Evolutionary conservation across 2,329 filamentous ascomycete genomes (phyloP).

Genomic region (Calonectria honghensis): DNA sequence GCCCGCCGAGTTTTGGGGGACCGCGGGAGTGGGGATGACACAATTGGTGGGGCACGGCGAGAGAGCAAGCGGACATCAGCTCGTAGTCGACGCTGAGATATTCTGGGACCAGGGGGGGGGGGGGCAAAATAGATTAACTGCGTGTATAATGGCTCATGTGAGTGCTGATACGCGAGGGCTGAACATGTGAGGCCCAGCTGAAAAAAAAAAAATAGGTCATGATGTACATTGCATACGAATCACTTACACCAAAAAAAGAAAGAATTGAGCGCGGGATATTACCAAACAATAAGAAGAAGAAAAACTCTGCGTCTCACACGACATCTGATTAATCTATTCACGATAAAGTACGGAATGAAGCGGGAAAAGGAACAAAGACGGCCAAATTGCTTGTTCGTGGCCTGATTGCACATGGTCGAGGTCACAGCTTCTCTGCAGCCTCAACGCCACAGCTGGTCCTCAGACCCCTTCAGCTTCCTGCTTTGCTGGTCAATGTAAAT

Average conservation of each 20-base stretch:
- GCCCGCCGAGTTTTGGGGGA: slow-evolving; percentile 40
- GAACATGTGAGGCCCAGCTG: slow-evolving; percentile 6
- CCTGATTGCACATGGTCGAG: background rate
- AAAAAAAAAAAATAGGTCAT: background rate
- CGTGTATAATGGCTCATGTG: background rate
- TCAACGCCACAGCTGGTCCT: slow-evolving; percentile 13
- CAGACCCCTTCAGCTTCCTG: background rate
- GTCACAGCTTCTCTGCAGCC: slow-evolving; percentile 4
- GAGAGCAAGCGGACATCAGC: slow-evolving; percentile 11
- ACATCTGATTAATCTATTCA: background rate
- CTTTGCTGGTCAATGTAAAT: background rate
- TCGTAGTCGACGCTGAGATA: background rate
- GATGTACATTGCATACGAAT: slow-evolving; percentile 1
- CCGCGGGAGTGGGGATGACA: background rate
- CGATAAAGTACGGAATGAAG: background rate
- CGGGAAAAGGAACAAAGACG: background rate
- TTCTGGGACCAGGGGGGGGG: background rate
- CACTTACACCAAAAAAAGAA: slow-evolving; percentile 18
- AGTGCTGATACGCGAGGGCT: background rate
- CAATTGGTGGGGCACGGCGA: slow-evolving; percentile 40
- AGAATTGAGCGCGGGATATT: background rate
- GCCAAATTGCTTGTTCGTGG: background rate
- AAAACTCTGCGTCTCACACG: background rate
- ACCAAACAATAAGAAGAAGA: background rate
- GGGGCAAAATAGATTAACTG: slow-evolving; percentile 6